Base-by-base conservation (phyloP, 192 early-diverging fungal genomes). In the Endogone sp. region DNA sequence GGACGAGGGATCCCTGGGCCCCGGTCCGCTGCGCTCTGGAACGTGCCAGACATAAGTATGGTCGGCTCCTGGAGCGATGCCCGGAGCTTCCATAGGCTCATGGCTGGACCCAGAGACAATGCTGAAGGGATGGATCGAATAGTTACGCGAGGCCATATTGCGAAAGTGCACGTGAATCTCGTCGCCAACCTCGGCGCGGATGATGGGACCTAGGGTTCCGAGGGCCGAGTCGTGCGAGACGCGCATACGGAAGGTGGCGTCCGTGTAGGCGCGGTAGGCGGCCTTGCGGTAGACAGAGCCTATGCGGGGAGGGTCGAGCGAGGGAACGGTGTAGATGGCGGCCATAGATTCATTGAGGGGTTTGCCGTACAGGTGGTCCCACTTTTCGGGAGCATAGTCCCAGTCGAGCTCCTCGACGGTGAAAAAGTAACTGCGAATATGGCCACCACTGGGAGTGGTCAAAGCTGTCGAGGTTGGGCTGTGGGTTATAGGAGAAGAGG, bases 321-420 rank as follows among this genome's bases (percentile, higher is more conserved):
- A 57, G 22, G 16, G 74, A 1, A 65, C 62, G 3, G 75, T 74
- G 71, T 71, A 81, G 2, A 79, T 49, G 44, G 64, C 74, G 8
- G 71, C 63, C 2, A 55, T 56, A 8, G 73, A 28, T 29, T 64
- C 55, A 4, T 60, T 62, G 57, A 82, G 26, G 2, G 78, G 72
- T 27, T 72, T 30, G 23, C 74, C 76, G 24, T 66, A 62, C 49
- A 75, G 65, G 31, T 79, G 56, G 70, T 82, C 73, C 66, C 70
- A 77, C 2, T 71, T 63, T 16, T 63, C 60, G 0, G 81, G 81
- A 3, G 75, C 79, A 67, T 83, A 83, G 54, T 83, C 56, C 81
- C 81, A 83, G 22, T 44, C 64, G 9, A 73, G 30, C 58, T 82
- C 79, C 27, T 79, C 76, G 13, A 79, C 81, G 60, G 76, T 65